Evolutionary conservation across 352 stramenopile species (phyloP), one percentile per base, ranked within the genome.

Genomic region (Globisporangium carolinianum): DNA sequence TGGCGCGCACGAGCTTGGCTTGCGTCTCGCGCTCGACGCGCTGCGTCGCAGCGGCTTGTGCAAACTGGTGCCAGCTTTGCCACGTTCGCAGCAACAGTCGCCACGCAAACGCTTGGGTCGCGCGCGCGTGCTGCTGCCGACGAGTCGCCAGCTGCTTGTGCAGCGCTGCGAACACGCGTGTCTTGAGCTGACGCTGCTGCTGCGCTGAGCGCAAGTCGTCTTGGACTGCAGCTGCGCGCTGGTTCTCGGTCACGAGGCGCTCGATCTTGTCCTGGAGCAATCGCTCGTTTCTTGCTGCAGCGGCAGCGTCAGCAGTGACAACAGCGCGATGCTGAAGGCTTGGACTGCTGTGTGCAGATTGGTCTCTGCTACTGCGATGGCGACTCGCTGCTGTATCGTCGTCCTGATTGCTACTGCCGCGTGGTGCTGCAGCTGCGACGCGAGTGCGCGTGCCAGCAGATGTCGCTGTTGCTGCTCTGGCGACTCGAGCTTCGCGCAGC

Each of bases 221-320:
- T 50, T 65, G 47, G 12, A 45, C 1, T 12, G 43, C 15, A 3
- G 39, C 45, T 36, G 47, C 53, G 1, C 41, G 59, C 48, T 65
- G 47, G 17, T 64, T 69, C 45, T 69, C 63, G 36, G 18, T 57
- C 15, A 32, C 48, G 15, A 84, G 59, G 0, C 63, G 70, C n/a
- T 60, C 18, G 47, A 84, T 77, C 51, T 70, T 37, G 36, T 72
- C 61, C 51, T 75, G 59, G 24, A 81, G 49, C 1, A 59, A 36
- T 4, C 68, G 67, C 57, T 79, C 61, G 35, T 73, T 60, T 9
- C 58, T 51, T 32, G 15, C n/a, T 36, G 32, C n/a, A 17, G 47
- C 10, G 3, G 24, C 24, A 39, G 47, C 7, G 9, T 32, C 24
- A 32, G 24, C 24, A 32, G 24, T 32, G 24, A 3, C 24, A 32